A percentile compares a stretch with the other conserved stretches of the same genome.
Conservation (phyloP, 495 filamentous ascomycete genomes). For the Penicillium soppii region DNA sequence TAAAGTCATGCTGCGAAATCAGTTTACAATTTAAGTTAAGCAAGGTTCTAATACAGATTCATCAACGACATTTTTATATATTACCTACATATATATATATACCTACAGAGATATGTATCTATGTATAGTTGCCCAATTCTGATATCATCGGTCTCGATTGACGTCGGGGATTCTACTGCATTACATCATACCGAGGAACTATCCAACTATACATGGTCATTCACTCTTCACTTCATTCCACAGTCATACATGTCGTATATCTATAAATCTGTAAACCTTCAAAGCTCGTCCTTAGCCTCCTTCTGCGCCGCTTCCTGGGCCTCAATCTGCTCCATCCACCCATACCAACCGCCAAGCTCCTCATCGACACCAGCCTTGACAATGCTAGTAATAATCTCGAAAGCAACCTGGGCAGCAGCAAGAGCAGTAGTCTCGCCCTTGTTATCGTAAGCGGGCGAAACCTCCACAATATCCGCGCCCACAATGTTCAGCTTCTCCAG, state of each 20-base stretch:
- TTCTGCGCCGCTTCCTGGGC: slow-evolving; percentile 16
- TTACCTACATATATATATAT: too few species aligned
- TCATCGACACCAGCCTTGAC: slow-evolving; percentile 62
- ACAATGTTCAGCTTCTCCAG: slow-evolving; percentile 70
- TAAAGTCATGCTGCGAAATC: background rate
- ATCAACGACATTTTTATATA: too few species aligned
- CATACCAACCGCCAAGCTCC: slow-evolving; percentile 48
- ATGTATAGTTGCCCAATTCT: too few species aligned
- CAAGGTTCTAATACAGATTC: too few species aligned
- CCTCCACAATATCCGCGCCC: slow-evolving; percentile 80
- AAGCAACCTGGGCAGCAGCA: slow-evolving; percentile 78
- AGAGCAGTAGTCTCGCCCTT: slow-evolving; percentile 80
- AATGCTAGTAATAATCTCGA: slow-evolving; percentile 79
- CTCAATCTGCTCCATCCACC: slow-evolving; percentile 27
- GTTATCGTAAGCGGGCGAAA: slow-evolving; percentile 82
- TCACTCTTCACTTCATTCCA: slow-evolving; percentile 14
- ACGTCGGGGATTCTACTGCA: background rate
- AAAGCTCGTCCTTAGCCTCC: slow-evolving; percentile 46
- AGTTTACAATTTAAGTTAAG: too few species aligned
- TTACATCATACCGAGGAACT: background rate
- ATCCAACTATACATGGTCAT: slow-evolving; percentile 5
- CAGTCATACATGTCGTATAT: slow-evolving; percentile 19
- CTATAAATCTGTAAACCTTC: slow-evolving; percentile 17
- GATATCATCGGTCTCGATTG: background rate
- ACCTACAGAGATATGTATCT: too few species aligned